phyloP scores from a whole-genome alignment of 306 rosid species.

The Vigna hirtella region DNA sequence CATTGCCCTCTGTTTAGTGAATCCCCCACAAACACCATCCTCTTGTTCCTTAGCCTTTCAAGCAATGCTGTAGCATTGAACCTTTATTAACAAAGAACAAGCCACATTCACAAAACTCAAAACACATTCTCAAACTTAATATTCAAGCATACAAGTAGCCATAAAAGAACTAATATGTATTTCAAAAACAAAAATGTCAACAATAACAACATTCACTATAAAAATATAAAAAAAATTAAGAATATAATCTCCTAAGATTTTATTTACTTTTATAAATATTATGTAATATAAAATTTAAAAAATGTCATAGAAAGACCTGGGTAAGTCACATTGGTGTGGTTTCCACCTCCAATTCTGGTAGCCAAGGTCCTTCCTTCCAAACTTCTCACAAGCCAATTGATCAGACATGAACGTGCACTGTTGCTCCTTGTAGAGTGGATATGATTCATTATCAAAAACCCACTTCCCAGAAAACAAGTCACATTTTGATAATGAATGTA shows the following conservation, averaged over 20 bases:
- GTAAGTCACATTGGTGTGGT: slow-evolving; percentile 74
- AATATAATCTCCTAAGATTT: not conserved
- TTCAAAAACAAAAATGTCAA: not conserved
- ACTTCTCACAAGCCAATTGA: slow-evolving; percentile 87
- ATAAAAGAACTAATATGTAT: not conserved
- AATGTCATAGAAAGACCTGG: slow-evolving; percentile 52
- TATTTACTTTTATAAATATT: not conserved
- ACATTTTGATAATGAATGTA: slow-evolving; percentile 46
- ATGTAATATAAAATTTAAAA: not conserved
- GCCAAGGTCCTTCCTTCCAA: slow-evolving; percentile 70
- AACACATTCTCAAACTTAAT: slow-evolving; percentile 13
- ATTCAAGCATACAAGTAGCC: not conserved
- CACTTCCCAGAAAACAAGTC: slow-evolving; percentile 71
- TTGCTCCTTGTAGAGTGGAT: slow-evolving; percentile 73
- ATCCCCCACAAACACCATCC: slow-evolving; percentile 89
- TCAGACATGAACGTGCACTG: slow-evolving; percentile 80
- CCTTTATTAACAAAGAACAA: slow-evolving; percentile 63
- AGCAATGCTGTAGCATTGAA: slow-evolving; percentile 80
- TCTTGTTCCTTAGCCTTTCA: slow-evolving; percentile 79
- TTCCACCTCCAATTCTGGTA: slow-evolving; percentile 83
- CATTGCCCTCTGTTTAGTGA: slow-evolving; percentile 91
- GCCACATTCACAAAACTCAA: slow-evolving; percentile 57
- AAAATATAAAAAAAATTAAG: not conserved
- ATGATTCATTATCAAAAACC: slow-evolving; percentile 72
- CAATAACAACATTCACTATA: not conserved